These are phyloP conservation scores for Mycena rebaudengoi DNA, from an alignment of 768 basidiomycete genomes.

Conservation along the genomic window DNA sequence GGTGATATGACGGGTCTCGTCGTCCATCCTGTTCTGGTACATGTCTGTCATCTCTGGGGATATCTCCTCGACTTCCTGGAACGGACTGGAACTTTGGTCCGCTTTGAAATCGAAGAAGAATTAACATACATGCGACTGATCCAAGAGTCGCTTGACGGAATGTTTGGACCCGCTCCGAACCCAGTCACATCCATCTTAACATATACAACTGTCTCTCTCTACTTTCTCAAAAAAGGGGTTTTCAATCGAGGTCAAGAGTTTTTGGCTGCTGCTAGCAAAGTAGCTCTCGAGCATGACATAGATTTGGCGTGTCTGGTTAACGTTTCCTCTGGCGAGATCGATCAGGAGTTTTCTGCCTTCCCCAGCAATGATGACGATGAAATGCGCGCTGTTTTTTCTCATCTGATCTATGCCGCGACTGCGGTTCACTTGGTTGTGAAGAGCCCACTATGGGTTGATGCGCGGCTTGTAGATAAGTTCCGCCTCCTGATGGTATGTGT, in stretches of 20 bases:
- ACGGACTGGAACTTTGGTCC: constrained; percentile 15
- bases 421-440: constrained; percentile 13
- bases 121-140: constrained; percentile 24
- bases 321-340: neutral
- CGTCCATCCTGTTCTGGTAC: no score
- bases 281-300: constrained; percentile 15
- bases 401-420: constrained; percentile 12
- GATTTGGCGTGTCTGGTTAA: constrained; percentile 18
- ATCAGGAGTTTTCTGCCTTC: constrained; percentile 9
- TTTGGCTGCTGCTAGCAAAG: constrained; percentile 4
- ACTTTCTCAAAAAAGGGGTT: constrained; percentile 22
- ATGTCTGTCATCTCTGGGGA: no score
- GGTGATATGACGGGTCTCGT: no score
- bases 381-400: constrained; percentile 18
- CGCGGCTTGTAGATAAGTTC: constrained; percentile 16
- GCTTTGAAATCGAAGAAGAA: constrained; percentile 15
- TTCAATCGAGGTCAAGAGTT: constrained; percentile 21
- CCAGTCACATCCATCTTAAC: constrained; percentile 7
- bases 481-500: constrained; percentile 21
- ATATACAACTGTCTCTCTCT: constrained; percentile 17
- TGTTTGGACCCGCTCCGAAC: constrained; percentile 18
- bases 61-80: constrained; percentile 17
- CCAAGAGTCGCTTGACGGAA: constrained; percentile 16
- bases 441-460: constrained; percentile 1
- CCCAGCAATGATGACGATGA: constrained; percentile 18